phyloP scores from a whole-genome alignment of 2,329 filamentous ascomycete genomes.

The Cyphellophora attinorum region DNA sequence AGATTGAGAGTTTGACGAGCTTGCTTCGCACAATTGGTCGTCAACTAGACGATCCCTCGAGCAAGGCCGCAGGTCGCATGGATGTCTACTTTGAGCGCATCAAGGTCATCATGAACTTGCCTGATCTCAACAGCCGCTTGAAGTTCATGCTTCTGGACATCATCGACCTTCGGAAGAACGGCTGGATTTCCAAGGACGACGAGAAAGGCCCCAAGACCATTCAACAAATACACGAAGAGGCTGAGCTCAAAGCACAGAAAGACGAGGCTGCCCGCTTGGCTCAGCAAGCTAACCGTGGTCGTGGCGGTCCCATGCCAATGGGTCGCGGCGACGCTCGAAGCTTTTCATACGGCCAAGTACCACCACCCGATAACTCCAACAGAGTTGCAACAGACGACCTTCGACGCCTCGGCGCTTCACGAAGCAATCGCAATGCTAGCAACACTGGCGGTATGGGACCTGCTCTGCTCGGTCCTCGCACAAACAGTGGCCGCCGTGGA shows the following conservation, averaged over 20 bases:
- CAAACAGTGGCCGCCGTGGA: constrained; percentile 73
- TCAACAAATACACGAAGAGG: constrained; percentile 76
- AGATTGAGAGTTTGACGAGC: constrained; percentile 92
- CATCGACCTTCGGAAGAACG: constrained; percentile 65
- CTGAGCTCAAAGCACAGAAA: constrained; percentile 68
- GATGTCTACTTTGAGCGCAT: constrained; percentile 90
- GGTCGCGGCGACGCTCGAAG: constrained; percentile 82
- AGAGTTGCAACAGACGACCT: constrained; percentile 88
- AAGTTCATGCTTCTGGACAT: constrained; percentile 97
- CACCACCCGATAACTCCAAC: constrained; percentile 61
- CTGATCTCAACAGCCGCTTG: constrained; percentile 74
- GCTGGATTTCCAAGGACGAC: constrained; percentile 78
- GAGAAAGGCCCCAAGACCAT: constrained; percentile 97
- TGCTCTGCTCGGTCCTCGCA: constrained; percentile 81
- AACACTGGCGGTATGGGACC: constrained; percentile 55
- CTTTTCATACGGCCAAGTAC: constrained; percentile 67
- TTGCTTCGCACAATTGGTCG: constrained; percentile 83
- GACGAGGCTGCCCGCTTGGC: constrained; percentile 57
- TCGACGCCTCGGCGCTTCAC: constrained; percentile 64
- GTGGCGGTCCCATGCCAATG: constrained; percentile 57
- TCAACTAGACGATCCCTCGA: constrained; percentile 64
- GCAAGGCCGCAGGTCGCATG: constrained; percentile 80
- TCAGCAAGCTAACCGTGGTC: constrained; percentile 46
- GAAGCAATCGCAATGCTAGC: constrained; percentile 55
- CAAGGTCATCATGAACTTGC: constrained; percentile 66